Base-by-base conservation (phyloP, 441 rosid species). In the Theobroma grandiflorum region DNA sequence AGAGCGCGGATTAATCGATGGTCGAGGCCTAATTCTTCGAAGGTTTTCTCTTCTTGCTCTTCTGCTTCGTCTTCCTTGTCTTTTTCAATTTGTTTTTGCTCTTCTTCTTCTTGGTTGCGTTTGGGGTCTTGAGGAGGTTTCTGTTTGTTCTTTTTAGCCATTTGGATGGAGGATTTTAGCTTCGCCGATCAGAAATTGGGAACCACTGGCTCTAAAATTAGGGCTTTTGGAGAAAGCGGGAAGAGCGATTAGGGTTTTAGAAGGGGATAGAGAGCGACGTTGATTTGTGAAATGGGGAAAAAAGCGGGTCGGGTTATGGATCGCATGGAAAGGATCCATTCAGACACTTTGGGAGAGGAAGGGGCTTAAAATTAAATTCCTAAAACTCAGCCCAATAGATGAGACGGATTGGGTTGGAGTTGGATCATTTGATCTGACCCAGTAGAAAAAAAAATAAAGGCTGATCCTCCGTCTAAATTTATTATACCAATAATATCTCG, bases 1-100 rank as follows among this genome's bases (percentile, higher is more conserved):
- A 96, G 78, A 18, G 99, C 97, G 35, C 95, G 91, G 77, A 93
- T 84, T 42, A 94, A 79, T 8, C 94, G 90, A 76, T 89, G 82
- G 75, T 92, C 91, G 37, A 93, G 81, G 15, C 96, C 92, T 14
- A 91, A 79, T 38, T 90, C 89, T 43, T 90, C 94, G 43, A 93
- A 92, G 83, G 81, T 89, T 85, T 84, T 80, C 9, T 85, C 89
- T 68, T 78, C 65, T 4, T 88, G 89, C 22, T 52, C 86, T 52
- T 55, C 83, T 42, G 31, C 75, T 42, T 83, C 85, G 37, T 74
- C 83, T 10, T 75, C 83, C n/a, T 63, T 61, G 7, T 43, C 40
- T 66, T 81, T 40, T 3, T 57, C 57, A 40, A 49, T 38, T 43
- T 74, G 49, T 33, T 18, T 55, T 7, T 47, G 49, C 62, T 76